These are phyloP conservation scores for Claviceps spartinae DNA, from an alignment of 2,329 filamentous ascomycete species.

Conservation along the genomic window DNA sequence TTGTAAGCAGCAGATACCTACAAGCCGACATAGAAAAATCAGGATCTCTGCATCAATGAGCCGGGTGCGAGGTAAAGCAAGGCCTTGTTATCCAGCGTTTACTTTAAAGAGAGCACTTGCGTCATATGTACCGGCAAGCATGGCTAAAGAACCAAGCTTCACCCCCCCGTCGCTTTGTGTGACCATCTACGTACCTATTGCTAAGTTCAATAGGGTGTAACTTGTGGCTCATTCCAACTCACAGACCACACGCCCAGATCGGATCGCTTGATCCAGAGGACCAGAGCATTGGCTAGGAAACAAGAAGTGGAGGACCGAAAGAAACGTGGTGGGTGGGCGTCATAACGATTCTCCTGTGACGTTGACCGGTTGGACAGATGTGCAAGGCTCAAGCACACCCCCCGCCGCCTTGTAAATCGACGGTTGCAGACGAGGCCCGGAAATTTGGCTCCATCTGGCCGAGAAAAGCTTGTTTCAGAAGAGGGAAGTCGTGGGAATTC, in stretches of 20 bases:
- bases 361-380: background rate
- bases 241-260: background rate
- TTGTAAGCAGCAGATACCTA: background rate
- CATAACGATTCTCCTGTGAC: conserved; percentile 5
- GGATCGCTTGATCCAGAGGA: background rate
- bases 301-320: conserved; percentile 1
- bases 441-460: background rate
- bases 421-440: background rate
- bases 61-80: background rate
- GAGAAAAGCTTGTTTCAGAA: background rate
- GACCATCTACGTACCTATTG: background rate
- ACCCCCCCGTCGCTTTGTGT: background rate
- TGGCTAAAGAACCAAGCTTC: conserved; percentile 1
- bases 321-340: conserved; percentile 2
- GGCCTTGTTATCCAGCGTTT: background rate
- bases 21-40: background rate
- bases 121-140: conserved; percentile 3
- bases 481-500: no score
- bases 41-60: background rate
- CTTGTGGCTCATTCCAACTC: background rate
- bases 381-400: background rate
- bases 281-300: conserved; percentile 1
- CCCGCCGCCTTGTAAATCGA: background rate
- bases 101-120: background rate
- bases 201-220: background rate